phyloP scores from a whole-genome alignment of 352 stramenopile species.

The Globisporangium spinosum region DNA sequence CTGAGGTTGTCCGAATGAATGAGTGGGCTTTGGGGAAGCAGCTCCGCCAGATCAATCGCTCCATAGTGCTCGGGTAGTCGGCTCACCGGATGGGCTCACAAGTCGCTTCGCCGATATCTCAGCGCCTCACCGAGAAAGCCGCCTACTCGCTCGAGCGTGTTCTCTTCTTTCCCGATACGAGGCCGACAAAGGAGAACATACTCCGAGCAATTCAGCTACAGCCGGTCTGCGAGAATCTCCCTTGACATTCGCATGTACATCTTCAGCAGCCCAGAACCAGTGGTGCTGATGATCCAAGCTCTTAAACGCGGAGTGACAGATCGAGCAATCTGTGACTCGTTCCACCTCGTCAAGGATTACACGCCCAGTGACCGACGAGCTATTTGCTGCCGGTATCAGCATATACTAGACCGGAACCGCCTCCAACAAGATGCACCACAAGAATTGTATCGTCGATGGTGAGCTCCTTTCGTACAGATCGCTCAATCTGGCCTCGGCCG shows the following conservation, averaged over 20 bases:
- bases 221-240: background rate
- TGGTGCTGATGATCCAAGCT: background rate
- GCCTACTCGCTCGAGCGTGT: too few relatives aligned
- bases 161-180: too few relatives aligned
- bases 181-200: background rate
- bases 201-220: background rate
- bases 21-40: too few relatives aligned
- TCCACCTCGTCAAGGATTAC: background rate
- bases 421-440: background rate
- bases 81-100: too few relatives aligned
- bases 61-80: too few relatives aligned
- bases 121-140: too few relatives aligned
- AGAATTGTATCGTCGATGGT: background rate
- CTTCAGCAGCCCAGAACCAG: background rate
- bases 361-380: background rate
- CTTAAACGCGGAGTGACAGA: background rate
- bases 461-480: background rate
- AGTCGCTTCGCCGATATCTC: too few relatives aligned
- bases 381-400: background rate
- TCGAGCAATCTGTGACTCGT: background rate
- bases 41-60: too few relatives aligned
- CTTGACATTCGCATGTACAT: background rate
- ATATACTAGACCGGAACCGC: too few relatives aligned
- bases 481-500: background rate
- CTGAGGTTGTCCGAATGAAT: too few relatives aligned